Evolutionary conservation across 805 yeast genomes (phyloP).

Genomic region (Candida sakaeoensis): DNA sequence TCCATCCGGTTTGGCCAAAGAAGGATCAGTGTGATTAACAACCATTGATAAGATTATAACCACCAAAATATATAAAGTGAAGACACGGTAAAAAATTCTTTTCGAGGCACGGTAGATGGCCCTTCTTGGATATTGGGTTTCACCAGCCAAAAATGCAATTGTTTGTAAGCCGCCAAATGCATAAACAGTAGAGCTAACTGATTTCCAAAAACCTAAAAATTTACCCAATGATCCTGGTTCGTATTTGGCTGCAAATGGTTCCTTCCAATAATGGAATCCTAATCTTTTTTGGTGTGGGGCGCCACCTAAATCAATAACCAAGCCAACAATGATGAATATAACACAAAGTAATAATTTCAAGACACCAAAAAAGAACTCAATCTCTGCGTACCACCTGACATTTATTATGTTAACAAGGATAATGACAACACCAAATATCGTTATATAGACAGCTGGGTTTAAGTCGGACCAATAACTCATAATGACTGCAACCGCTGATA

Average conservation of each 20-base stretch:
- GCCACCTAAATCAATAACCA: conserved; percentile 23
- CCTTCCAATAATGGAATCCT: conserved; percentile 40
- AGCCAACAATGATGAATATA: conserved; percentile 13
- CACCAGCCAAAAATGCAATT: conserved; percentile 45
- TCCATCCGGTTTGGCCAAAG: conserved; percentile 28
- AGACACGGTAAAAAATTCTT: conserved; percentile 42
- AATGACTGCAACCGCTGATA: conserved; percentile 46
- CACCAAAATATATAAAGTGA: conserved; percentile 43
- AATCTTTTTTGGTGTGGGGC: conserved; percentile 19
- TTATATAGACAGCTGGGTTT: conserved; percentile 44
- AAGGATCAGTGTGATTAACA: conserved; percentile 24
- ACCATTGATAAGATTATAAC: conserved; percentile 40
- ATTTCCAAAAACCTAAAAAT: conserved; percentile 41
- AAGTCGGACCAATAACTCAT: conserved; percentile 44
- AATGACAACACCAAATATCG: conserved; percentile 37
- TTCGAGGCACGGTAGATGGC: conserved; percentile 41
- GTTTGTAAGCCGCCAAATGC: conserved; percentile 38
- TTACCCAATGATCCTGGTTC: conserved; percentile 35
- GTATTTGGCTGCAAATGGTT: conserved; percentile 34
- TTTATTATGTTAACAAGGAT: conserved; percentile 32
- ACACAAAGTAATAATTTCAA: conserved; percentile 21
- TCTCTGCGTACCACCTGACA: conserved; percentile 33
- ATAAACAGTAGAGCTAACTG: conserved; percentile 26
- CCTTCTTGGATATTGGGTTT: conserved; percentile 39
- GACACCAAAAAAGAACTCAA: conserved; percentile 24